Percentiles rank a stretch among this genome's conserved stretches.
phyloP scores from a whole-genome alignment of 805 yeast genomes.

The Saturnispora mendoncae region DNA sequence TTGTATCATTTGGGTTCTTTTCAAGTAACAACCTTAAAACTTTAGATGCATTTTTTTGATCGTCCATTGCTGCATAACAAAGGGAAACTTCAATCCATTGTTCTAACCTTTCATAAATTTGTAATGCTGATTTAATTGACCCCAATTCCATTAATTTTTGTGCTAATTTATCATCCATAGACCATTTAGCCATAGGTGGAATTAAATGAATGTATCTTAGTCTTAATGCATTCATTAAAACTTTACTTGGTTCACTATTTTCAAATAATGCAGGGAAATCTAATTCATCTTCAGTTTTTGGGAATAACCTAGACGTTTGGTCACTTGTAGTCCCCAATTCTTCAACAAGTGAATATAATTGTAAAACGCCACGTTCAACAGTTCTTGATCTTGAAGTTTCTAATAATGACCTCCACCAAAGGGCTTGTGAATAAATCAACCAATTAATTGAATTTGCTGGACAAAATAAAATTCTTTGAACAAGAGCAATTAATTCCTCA shows the following conservation, averaged over 20 bases:
- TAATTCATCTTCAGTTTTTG: conserved; percentile 28
- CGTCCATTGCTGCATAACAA: conserved; percentile 81
- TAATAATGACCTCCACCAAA: conserved; percentile 83
- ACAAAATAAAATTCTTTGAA: conserved; percentile 58
- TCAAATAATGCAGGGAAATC: conserved; percentile 19
- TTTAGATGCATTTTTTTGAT: conserved; percentile 55
- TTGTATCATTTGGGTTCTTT: conserved; percentile 62
- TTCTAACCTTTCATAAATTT: conserved; percentile 72
- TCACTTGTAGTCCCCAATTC: conserved; percentile 65
- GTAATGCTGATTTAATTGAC: conserved; percentile 76
- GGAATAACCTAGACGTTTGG: conserved; percentile 44
- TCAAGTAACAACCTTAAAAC: conserved; percentile 46
- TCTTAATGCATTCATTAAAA: conserved; percentile 41
- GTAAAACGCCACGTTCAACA: conserved; percentile 87
- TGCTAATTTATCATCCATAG: conserved; percentile 73
- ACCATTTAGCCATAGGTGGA: conserved; percentile 77
- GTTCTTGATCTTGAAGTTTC: conserved; percentile 79
- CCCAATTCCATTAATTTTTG: conserved; percentile 83
- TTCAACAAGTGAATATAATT: conserved; percentile 85
- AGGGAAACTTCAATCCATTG: conserved; percentile 78
- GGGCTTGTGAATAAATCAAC: conserved; percentile 67
- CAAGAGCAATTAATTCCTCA: conserved; percentile 74
- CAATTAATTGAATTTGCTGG: conserved; percentile 49
- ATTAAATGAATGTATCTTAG: conserved; percentile 63
- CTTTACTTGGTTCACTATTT: conserved; percentile 6